Conservation (phyloP, 2,329 filamentous ascomycete species). For the Penicillium rolfsii region DNA sequence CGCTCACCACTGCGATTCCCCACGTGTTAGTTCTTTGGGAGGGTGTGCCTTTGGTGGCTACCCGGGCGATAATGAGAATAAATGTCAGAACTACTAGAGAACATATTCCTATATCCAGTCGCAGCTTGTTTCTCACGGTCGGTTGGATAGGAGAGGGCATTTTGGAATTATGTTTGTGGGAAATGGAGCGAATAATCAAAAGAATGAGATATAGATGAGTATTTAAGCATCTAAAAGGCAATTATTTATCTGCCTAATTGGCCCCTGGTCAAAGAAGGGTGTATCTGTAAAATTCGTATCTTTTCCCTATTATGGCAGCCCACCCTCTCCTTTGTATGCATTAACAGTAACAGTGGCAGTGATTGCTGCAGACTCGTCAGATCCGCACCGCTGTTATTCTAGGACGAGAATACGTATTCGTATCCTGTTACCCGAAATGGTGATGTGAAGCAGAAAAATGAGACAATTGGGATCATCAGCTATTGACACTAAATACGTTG, state of each 20-base stretch:
- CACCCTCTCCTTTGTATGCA: background rate
- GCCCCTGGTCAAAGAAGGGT: background rate
- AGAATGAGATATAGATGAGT: background rate
- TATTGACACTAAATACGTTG: background rate
- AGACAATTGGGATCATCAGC: background rate
- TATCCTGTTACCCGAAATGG: background rate
- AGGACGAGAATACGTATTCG: background rate
- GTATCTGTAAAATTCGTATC: background rate
- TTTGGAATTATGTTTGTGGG: background rate
- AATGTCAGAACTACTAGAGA: constrained; percentile 11
- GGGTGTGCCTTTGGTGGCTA: constrained; percentile 25
- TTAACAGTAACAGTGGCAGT: background rate
- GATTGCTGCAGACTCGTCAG: background rate
- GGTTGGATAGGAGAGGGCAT: background rate
- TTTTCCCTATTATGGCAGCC: background rate
- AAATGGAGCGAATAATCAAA: background rate
- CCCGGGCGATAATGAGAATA: constrained; percentile 26
- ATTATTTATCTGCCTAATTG: background rate
- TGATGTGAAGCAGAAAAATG: background rate
- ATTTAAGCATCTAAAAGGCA: background rate
- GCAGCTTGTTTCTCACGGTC: background rate
- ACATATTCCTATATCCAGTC: constrained; percentile 1
- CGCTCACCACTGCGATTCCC: constrained; percentile 25
- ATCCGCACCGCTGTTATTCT: background rate
- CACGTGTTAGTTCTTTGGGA: constrained; percentile 24